Evolutionary conservation across 78 protist species (phyloP).

Genomic region (Chrysochromulina parva): DNA sequence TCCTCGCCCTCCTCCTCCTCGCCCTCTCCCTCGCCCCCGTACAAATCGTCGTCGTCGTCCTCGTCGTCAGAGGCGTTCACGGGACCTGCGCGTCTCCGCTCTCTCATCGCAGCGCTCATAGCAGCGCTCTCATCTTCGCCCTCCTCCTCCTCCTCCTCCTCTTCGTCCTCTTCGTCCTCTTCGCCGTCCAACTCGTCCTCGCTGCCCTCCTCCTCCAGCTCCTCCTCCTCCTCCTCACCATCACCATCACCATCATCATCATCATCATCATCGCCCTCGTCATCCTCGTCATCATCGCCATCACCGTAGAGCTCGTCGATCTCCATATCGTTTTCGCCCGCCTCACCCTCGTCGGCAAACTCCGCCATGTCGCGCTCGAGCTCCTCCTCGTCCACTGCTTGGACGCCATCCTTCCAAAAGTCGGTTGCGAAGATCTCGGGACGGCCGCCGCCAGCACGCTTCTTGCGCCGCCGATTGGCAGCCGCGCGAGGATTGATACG

Average conservation of each 20-base stretch:
- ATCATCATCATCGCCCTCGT: slow-evolving; percentile 47
- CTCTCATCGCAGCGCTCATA: too few relatives aligned
- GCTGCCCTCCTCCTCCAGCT: slow-evolving; percentile 6
- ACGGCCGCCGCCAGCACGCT: too few relatives aligned
- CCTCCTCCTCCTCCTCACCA: slow-evolving; percentile 47
- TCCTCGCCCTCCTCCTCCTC: slow-evolving; percentile 55
- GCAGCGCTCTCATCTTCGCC: background rate
- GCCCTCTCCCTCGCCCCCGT: slow-evolving; percentile 46
- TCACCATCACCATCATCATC: slow-evolving; percentile 51
- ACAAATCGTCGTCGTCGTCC: slow-evolving; percentile 48
- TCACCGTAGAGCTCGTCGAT: slow-evolving; percentile 60
- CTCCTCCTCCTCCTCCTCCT: slow-evolving; percentile 14
- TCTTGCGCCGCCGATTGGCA: too few relatives aligned
- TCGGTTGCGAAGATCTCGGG: too few relatives aligned
- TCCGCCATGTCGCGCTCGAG: slow-evolving; percentile 4
- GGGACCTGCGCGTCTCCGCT: too few relatives aligned
- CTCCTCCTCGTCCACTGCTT: slow-evolving; percentile 41
- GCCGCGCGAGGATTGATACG: too few relatives aligned
- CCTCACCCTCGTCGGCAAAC: background rate
- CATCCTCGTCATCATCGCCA: slow-evolving; percentile 40
- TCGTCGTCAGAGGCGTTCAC: slow-evolving; percentile 37
- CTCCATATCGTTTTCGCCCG: slow-evolving; percentile 47
- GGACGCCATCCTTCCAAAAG: background rate
- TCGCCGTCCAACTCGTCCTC: background rate
- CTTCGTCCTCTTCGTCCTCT: slow-evolving; percentile 14